Conservation (phyloP, 2,329 filamentous ascomycete genomes). For the Monilinia fructicola region DNA sequence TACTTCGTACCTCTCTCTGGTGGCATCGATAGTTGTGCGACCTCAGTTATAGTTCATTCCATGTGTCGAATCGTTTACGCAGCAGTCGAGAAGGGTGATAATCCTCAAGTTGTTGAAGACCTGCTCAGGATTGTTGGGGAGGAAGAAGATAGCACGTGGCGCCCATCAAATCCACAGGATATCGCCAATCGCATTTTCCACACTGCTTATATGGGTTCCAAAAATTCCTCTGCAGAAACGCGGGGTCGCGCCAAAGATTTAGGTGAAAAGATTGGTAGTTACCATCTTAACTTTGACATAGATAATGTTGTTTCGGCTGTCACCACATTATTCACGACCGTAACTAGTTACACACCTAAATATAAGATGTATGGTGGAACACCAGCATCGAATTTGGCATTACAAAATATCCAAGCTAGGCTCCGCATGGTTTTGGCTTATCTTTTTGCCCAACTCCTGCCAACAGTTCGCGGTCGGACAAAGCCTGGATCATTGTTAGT, state of each 20-base stretch:
- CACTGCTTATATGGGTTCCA: conserved; percentile 43
- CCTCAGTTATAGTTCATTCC: conserved; percentile 21
- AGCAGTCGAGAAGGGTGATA: conserved; percentile 51
- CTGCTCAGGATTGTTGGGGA: conserved; percentile 54
- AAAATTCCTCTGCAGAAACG: conserved; percentile 49
- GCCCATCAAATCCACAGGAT: conserved; percentile 49
- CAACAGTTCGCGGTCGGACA: conserved; percentile 57
- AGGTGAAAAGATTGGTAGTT: conserved; percentile 61
- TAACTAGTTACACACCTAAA: conserved; percentile 59
- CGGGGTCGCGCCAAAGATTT: conserved; percentile 64
- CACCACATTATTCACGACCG: conserved; percentile 52
- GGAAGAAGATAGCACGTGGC: conserved; percentile 47
- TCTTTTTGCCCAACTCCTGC: conserved; percentile 55
- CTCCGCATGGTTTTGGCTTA: conserved; percentile 66
- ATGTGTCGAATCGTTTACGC: conserved; percentile 54
- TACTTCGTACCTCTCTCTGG: conserved; percentile 24
- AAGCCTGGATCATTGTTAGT: conserved; percentile 60
- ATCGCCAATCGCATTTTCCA: conserved; percentile 59
- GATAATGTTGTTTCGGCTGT: conserved; percentile 28
- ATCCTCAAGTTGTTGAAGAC: conserved; percentile 51
- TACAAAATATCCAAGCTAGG: conserved; percentile 65
- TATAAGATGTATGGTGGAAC: conserved; percentile 61
- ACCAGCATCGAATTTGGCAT: conserved; percentile 49
- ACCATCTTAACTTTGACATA: conserved; percentile 67
- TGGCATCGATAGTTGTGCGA: conserved; percentile 22